phyloP scores from a whole-genome alignment of 345 rosid genomes.

The Arabis alpina region DNA sequence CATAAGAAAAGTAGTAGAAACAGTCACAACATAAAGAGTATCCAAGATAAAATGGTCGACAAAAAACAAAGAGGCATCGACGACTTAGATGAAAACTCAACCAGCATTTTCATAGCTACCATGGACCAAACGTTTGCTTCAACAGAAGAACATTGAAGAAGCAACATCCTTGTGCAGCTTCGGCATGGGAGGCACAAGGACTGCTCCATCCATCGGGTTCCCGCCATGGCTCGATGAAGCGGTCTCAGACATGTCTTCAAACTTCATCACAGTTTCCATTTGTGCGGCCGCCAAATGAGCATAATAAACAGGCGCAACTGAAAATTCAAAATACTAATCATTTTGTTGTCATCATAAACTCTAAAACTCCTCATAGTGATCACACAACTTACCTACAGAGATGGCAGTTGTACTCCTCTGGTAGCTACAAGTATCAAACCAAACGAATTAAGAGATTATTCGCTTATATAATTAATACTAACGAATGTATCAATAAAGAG shows the following conservation, averaged over 20 bases:
- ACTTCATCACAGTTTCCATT: conserved; percentile 32
- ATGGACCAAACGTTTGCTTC: not conserved
- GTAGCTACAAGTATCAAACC: conserved; percentile 51
- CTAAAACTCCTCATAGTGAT: too few species aligned
- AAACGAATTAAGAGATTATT: not conserved
- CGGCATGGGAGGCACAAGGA: conserved; percentile 53
- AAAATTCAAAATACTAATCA: not conserved
- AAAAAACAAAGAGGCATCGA: not conserved
- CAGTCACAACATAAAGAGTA: too few species aligned
- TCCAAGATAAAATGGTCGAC: too few species aligned
- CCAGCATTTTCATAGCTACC: too few species aligned
- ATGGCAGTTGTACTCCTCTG: conserved; percentile 87
- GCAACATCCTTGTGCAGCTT: conserved; percentile 48
- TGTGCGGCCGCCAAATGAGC: conserved; percentile 42
- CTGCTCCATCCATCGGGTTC: conserved; percentile 26
- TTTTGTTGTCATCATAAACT: too few species aligned
- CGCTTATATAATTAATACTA: not conserved
- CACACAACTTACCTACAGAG: conserved; percentile 58
- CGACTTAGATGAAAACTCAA: not conserved
- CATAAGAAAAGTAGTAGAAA: too few species aligned
- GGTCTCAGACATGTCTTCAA: conserved; percentile 31
- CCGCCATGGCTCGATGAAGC: conserved; percentile 23
- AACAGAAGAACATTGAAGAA: conserved; percentile 77
- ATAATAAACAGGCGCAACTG: conserved; percentile 36
- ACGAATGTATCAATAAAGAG: too few species aligned